phyloP scores from a whole-genome alignment of 208 protist genomes.

The Borovskyia barvae region DNA sequence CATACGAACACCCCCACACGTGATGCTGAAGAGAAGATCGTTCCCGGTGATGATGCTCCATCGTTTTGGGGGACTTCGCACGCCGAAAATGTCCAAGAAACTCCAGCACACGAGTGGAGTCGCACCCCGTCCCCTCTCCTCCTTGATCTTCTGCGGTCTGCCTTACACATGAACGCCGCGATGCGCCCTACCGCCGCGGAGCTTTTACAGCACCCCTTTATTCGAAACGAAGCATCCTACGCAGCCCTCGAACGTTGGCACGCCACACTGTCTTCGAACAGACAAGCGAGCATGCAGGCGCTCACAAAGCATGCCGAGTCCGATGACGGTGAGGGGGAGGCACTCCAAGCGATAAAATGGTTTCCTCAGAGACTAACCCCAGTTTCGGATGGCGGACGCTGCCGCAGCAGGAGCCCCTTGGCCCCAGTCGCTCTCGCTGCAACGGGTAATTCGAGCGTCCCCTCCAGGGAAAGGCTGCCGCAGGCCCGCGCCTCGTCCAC shows the following conservation, averaged over 20 bases:
- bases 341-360: too few species aligned
- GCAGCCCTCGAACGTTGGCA: conserved; percentile 38
- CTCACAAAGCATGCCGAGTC: not conserved
- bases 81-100: too few species aligned
- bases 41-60: too few species aligned
- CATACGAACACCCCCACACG: not conserved
- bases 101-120: conserved; percentile 3
- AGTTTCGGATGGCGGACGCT: too few species aligned
- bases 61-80: too few species aligned
- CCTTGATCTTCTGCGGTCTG: conserved; percentile 58
- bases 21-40: too few species aligned
- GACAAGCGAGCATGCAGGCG: not conserved
- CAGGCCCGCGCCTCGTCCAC: too few species aligned
- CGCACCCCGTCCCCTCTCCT: conserved; percentile 40
- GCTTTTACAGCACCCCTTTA: conserved; percentile 80
- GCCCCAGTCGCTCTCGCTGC: too few species aligned
- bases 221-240: conserved; percentile 24
- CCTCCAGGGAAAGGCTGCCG: too few species aligned
- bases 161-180: conserved; percentile 50
- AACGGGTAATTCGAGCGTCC: too few species aligned
- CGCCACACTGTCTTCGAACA: conserved; percentile 18
- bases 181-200: conserved; percentile 47
- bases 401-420: conserved; percentile 12
- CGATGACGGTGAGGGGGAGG: not conserved
- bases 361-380: too few species aligned